These are phyloP conservation scores for Gleditsia sinensis DNA, from an alignment of 306 rosid genomes.

Conservation along the genomic window DNA sequence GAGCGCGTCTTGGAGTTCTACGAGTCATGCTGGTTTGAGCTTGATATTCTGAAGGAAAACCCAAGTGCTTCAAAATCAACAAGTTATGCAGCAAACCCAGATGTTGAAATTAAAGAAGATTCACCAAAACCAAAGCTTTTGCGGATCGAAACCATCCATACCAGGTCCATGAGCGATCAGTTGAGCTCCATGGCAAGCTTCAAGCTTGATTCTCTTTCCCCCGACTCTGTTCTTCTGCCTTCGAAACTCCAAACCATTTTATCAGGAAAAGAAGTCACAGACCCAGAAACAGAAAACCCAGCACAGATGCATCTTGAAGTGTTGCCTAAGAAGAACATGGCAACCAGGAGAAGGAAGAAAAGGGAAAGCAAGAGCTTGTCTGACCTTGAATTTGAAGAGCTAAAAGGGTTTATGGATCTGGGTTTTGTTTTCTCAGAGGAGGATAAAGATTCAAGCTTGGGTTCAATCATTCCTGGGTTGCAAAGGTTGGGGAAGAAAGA, in stretches of 20 bases:
- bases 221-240: conserved; percentile 51
- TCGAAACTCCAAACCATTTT: conserved; percentile 54
- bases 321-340: conserved; percentile 29
- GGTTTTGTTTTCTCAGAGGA: conserved; percentile 89
- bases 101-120: conserved; percentile 21
- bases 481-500: conserved; percentile 62
- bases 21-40: conserved; percentile 64
- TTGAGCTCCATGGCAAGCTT: conserved; percentile 48
- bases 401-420: conserved; percentile 94
- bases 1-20: conserved; percentile 50
- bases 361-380: conserved; percentile 73
- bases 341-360: conserved; percentile 21
- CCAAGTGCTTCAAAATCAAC: conserved; percentile 26
- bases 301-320: conserved; percentile 3
- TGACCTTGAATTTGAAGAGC: conserved; percentile 85
- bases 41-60: conserved; percentile 38
- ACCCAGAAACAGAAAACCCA: conserved; percentile 33
- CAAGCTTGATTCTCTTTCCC: conserved; percentile 51
- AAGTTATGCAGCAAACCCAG: conserved; percentile 31
- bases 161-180: conserved; percentile 73
- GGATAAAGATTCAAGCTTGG: conserved; percentile 80
- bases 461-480: conserved; percentile 76
- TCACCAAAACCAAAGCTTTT: conserved; percentile 41
- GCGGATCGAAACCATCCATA: conserved; percentile 39
- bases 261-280: conserved; percentile 57